A percentile compares a stretch with the other conserved stretches of the same genome.
Evolutionary conservation across 495 filamentous ascomycete genomes (phyloP).

Genomic region (Penicillium salamii): DNA sequence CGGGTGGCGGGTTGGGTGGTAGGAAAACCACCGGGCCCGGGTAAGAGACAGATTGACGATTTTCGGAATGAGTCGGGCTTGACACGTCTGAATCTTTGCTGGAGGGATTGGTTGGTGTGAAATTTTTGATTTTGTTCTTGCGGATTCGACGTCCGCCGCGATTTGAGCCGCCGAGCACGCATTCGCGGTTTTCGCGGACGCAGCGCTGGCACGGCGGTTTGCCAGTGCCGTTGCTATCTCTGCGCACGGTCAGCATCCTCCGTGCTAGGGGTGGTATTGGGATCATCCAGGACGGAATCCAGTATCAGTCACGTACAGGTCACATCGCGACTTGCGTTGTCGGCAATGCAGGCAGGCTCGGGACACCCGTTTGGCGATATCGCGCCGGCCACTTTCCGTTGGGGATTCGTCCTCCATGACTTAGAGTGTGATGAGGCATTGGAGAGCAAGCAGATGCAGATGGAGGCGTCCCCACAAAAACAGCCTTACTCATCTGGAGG

Average conservation of each 20-base stretch:
- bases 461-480: background rate
- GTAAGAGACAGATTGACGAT: constrained; percentile 29
- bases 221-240: constrained; percentile 46
- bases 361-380: constrained; percentile 54
- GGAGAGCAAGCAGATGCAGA: background rate
- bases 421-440: background rate
- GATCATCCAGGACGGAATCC: too few species aligned
- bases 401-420: constrained; percentile 5
- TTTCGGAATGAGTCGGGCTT: constrained; percentile 30
- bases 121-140: constrained; percentile 46
- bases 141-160: constrained; percentile 60
- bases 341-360: constrained; percentile 61
- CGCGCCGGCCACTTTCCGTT: constrained; percentile 1
- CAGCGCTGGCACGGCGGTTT: constrained; percentile 58
- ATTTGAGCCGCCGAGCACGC: constrained; percentile 59
- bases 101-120: constrained; percentile 29
- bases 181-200: constrained; percentile 56
- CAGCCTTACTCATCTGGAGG: constrained; percentile 6
- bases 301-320: constrained; percentile 48
- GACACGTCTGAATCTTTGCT: constrained; percentile 27
- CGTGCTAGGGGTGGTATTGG: too few species aligned
- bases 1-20: constrained; percentile 30
- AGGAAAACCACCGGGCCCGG: constrained; percentile 39
- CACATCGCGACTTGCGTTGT: constrained; percentile 62
- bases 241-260: constrained; percentile 14